Percentiles rank a stretch among this genome's conserved stretches.
Conservation (phyloP, 2,329 filamentous ascomycete species). For the Beauveria sp. region DNA sequence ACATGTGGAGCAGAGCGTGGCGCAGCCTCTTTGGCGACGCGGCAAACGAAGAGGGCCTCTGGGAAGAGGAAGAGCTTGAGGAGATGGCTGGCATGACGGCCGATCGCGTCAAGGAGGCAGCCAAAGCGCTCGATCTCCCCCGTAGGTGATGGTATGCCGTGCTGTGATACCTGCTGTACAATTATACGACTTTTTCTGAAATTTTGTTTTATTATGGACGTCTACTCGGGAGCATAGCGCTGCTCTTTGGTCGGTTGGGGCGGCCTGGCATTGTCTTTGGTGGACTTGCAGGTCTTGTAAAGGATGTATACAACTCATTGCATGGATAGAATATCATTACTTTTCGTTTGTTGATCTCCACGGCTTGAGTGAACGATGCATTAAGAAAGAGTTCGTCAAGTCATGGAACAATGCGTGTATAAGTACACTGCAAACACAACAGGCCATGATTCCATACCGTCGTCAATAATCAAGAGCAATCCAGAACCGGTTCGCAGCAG, state of each 20-base stretch:
- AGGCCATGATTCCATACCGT: neutral
- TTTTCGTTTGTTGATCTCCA: neutral
- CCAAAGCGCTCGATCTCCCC: constrained; percentile 7
- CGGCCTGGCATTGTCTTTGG: neutral
- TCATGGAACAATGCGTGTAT: neutral
- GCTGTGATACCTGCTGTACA: neutral
- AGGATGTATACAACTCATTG: constrained; percentile 3
- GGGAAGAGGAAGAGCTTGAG: constrained; percentile 49
- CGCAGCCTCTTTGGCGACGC: constrained; percentile 54
- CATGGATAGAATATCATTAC: constrained; percentile 8
- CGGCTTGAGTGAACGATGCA: neutral
- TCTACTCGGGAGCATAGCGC: neutral
- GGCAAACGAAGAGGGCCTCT: constrained; percentile 50
- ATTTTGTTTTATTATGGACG: constrained; percentile 18
- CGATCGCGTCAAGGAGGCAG: constrained; percentile 16
- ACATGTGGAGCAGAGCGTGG: constrained; percentile 81
- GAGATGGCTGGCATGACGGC: constrained; percentile 31
- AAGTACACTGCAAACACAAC: neutral
- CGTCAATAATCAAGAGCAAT: neutral
- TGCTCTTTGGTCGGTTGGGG: neutral
- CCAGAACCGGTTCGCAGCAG: neutral
- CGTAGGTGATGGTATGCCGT: neutral
- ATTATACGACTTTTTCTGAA: constrained; percentile 4
- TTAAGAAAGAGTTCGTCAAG: neutral
- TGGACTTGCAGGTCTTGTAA: neutral